phyloP scores from a whole-genome alignment of 768 basidiomycete genomes.

The Auriscalpium vulgare region DNA sequence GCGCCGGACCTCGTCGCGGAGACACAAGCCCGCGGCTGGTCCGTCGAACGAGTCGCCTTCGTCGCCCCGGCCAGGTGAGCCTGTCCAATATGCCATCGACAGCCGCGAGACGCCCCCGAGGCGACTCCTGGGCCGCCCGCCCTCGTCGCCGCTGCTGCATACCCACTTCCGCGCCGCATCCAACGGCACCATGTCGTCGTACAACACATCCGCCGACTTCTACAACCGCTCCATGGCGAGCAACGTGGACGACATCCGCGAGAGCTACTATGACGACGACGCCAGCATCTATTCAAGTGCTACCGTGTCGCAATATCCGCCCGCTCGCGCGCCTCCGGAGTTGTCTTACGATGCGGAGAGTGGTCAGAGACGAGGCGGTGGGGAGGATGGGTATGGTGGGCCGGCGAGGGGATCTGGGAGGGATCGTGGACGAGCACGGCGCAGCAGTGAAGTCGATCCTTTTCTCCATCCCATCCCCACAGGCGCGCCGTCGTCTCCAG shows the following conservation, averaged over 20 bases:
- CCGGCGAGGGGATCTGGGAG: neutral
- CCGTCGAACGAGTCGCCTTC: neutral
- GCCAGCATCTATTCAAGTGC: conserved; percentile 36
- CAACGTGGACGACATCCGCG: conserved; percentile 8
- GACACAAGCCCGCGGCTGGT: conserved; percentile 17
- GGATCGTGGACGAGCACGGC: neutral
- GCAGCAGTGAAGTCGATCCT: conserved; percentile 10
- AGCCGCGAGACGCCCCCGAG: conserved; percentile 9
- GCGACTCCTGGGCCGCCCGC: conserved; percentile 16
- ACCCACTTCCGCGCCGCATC: conserved; percentile 35
- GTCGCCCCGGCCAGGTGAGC: neutral
- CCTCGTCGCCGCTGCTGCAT: conserved; percentile 41
- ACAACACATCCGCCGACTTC: conserved; percentile 11
- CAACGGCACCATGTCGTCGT: conserved; percentile 27
- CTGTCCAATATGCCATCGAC: neutral
- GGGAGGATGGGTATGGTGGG: neutral
- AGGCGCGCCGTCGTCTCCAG: conserved; percentile 13
- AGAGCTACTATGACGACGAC: conserved; percentile 24
- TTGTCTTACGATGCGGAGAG: neutral
- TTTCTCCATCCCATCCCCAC: conserved; percentile 10
- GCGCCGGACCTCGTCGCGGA: conserved; percentile 43
- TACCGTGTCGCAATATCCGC: conserved; percentile 14
- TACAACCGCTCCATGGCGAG: conserved; percentile 10
- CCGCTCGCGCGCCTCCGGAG: conserved; percentile 23
- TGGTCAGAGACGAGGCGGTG: neutral